Percentiles rank a stretch among this genome's conserved stretches.
phyloP scores from a whole-genome alignment of 2,329 filamentous ascomycete genomes.

The Hypocreales sp. region DNA sequence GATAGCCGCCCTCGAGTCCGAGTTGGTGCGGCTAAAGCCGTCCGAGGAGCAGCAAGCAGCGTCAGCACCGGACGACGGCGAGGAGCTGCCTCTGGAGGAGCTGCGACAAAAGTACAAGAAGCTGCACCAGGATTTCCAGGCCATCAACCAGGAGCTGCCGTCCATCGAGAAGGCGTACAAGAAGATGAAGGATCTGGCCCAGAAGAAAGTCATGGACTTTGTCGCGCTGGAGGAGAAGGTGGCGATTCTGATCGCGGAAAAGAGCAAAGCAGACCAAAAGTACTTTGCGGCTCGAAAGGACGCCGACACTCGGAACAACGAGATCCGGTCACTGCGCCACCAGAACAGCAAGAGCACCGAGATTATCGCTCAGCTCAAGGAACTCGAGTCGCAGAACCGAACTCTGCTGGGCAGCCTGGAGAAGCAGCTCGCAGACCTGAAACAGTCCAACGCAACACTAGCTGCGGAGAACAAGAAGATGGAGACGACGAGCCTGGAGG shows the following conservation, averaged over 20 bases:
- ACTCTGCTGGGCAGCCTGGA: slow-evolving; percentile 70
- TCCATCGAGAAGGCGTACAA: slow-evolving; percentile 86
- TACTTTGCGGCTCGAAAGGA: slow-evolving; percentile 94
- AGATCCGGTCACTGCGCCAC: slow-evolving; percentile 62
- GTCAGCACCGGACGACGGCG: slow-evolving; percentile 28
- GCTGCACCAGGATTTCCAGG: slow-evolving; percentile 63
- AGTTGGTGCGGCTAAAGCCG: slow-evolving; percentile 55
- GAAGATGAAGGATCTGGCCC: slow-evolving; percentile 69
- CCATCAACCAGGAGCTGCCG: slow-evolving; percentile 75
- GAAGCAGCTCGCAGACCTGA: slow-evolving; percentile 75
- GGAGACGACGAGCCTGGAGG: slow-evolving; percentile 58
- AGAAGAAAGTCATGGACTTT: slow-evolving; percentile 74
- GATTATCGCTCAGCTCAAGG: slow-evolving; percentile 86
- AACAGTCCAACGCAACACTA: slow-evolving; percentile 59
- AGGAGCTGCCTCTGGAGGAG: slow-evolving; percentile 51
- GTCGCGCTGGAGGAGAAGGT: slow-evolving; percentile 64
- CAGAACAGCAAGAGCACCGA: slow-evolving; percentile 87
- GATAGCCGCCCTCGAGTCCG: slow-evolving; percentile 68
- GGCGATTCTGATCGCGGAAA: slow-evolving; percentile 62
- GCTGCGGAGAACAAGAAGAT: slow-evolving; percentile 58
- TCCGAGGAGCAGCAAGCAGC: slow-evolving; percentile 29
- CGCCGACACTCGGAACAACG: slow-evolving; percentile 69
- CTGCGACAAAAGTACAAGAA: slow-evolving; percentile 58
- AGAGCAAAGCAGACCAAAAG: slow-evolving; percentile 93
- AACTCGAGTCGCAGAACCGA: slow-evolving; percentile 65